These are phyloP conservation scores for Pseudogymnoascus sp. DNA, from an alignment of 2,329 filamentous ascomycete species.

Conservation along the genomic window DNA sequence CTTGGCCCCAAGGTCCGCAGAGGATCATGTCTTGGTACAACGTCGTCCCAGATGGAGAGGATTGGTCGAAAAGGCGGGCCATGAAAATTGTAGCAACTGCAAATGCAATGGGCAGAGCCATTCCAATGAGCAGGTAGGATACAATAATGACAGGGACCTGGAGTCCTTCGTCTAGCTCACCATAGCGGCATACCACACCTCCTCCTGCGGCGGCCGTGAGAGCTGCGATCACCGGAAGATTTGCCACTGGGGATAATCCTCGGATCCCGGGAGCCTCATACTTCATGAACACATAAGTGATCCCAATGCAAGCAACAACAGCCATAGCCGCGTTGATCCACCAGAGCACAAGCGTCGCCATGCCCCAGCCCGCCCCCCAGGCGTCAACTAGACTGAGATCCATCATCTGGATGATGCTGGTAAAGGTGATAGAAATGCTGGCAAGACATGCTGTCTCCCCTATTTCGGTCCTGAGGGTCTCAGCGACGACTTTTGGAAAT, in stretches of 20 bases:
- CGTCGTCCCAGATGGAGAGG: slow-evolving; percentile 18
- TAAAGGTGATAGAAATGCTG: slow-evolving; percentile 31
- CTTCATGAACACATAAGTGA: slow-evolving; percentile 30
- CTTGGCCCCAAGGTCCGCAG: slow-evolving; percentile 33
- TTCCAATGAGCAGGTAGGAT: slow-evolving; percentile 32
- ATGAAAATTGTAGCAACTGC: slow-evolving; percentile 29
- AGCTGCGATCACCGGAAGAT: slow-evolving; percentile 32
- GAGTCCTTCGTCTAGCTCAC: slow-evolving; percentile 22
- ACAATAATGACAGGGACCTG: slow-evolving; percentile 33
- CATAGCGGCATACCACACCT: slow-evolving; percentile 28
- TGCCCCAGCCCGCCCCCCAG: slow-evolving; percentile 23
- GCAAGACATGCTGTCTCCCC: slow-evolving; percentile 31
- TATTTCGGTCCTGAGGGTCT: slow-evolving; percentile 25
- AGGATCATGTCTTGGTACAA: slow-evolving; percentile 34
- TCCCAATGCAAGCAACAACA: slow-evolving; percentile 25
- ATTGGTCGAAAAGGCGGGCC: slow-evolving; percentile 25
- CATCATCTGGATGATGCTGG: slow-evolving; percentile 22
- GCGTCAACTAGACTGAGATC: slow-evolving; percentile 22
- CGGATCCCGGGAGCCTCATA: slow-evolving; percentile 30
- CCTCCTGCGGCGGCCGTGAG: slow-evolving; percentile 33
- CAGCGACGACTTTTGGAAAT: slow-evolving; percentile 26
- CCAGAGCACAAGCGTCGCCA: slow-evolving; percentile 32
- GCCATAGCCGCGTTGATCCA: slow-evolving; percentile 31
- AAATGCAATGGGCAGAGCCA: slow-evolving; percentile 27
- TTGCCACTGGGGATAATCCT: slow-evolving; percentile 27